Evolutionary conservation across 2,329 filamentous ascomycete genomes (phyloP).

Genomic region (Torrubiellomyces zombiae): DNA sequence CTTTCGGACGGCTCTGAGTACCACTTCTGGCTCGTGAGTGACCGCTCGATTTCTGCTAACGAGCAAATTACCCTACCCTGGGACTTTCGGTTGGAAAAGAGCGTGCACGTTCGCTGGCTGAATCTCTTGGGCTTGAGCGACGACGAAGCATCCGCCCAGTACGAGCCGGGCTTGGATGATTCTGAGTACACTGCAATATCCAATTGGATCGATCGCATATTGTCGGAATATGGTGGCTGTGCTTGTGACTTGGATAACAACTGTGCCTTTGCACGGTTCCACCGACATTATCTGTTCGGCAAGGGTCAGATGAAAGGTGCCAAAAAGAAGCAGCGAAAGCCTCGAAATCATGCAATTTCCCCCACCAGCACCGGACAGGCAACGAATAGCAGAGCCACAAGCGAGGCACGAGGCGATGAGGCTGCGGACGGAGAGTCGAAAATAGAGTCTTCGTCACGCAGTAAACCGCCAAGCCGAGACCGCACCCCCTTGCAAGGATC

Average conservation of each 20-base stretch:
- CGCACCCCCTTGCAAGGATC: conserved; percentile 46
- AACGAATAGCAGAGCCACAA: conserved; percentile 46
- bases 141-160: conserved; percentile 31
- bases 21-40: conserved; percentile 85
- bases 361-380: conserved; percentile 45
- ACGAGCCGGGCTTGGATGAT: conserved; percentile 39
- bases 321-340: conserved; percentile 38
- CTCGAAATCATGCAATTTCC: conserved; percentile 38
- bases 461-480: conserved; percentile 51
- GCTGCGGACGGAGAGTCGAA: conserved; percentile 33
- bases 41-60: conserved; percentile 50
- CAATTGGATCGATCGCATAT: conserved; percentile 50
- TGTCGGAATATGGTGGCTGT: conserved; percentile 66
- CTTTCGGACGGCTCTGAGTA: conserved; percentile 65
- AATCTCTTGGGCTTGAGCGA: conserved; percentile 46
- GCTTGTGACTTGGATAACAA: conserved; percentile 50
- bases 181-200: conserved; percentile 43
- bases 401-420: conserved; percentile 43
- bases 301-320: conserved; percentile 24
- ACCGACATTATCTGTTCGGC: conserved; percentile 34
- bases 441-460: conserved; percentile 31
- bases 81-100: conserved; percentile 50
- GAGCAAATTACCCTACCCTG: conserved; percentile 48
- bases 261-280: conserved; percentile 48
- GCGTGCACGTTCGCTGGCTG: conserved; percentile 33